Evolutionary conservation across 805 yeast genomes (phyloP).

Genomic region (Schizosaccharomyces octosporus): DNA sequence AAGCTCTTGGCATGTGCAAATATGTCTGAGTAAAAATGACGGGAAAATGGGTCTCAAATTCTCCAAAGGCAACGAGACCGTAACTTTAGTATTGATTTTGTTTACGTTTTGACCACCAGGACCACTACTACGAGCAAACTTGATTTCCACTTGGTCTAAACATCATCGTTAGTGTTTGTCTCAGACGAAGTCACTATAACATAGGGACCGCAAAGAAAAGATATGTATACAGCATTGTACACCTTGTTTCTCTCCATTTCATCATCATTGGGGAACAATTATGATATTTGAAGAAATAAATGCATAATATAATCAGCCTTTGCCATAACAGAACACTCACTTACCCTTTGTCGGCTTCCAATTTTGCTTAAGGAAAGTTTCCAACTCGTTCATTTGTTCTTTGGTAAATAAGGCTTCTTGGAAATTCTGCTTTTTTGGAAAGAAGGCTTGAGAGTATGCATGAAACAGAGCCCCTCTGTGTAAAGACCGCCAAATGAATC

Average conservation of each 20-base stretch:
- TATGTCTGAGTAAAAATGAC: not conserved
- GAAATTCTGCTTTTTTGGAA: not conserved
- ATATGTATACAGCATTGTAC: no score
- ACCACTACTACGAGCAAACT: conserved; percentile 16
- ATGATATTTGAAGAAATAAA: no score
- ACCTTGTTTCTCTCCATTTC: no score
- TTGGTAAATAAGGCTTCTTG: not conserved
- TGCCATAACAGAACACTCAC: no score
- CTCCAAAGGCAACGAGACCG: conserved; percentile 10
- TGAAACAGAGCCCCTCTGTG: no score
- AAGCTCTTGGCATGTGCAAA: not conserved
- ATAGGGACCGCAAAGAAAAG: no score
- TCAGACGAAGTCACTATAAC: no score
- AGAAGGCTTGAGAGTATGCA: no score
- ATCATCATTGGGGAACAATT: no score
- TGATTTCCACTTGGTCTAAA: not conserved
- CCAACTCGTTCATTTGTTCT: not conserved
- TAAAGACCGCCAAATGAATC: no score
- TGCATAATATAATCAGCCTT: no score
- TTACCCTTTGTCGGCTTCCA: not conserved
- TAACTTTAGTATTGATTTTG: conserved; percentile 37
- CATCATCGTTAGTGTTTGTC: not conserved
- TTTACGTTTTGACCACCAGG: conserved; percentile 75
- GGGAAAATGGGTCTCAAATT: not conserved
- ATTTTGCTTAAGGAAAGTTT: not conserved